A percentile compares a stretch with the other conserved stretches of the same genome.
Conservation (phyloP, 352 stramenopile species). For the Aphanomyces stellatus region DNA sequence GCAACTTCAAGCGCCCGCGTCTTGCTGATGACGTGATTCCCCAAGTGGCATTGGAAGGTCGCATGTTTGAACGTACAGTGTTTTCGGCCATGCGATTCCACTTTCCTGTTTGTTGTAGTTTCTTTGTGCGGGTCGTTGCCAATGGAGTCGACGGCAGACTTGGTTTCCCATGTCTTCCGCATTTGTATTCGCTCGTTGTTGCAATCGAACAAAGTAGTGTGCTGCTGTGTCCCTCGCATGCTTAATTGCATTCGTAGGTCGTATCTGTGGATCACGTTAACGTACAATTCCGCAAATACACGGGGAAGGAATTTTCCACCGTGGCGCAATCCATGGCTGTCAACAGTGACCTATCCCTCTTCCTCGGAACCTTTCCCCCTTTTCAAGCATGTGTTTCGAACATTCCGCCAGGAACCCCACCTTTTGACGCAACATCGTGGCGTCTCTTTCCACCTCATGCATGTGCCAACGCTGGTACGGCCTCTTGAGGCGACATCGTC, state of each 20-base stretch:
- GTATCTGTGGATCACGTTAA: background rate
- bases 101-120: background rate
- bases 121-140: background rate
- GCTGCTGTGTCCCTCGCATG: background rate
- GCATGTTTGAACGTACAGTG: background rate
- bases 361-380: background rate
- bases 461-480: too few relatives aligned
- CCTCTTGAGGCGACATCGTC: too few relatives aligned
- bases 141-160: background rate
- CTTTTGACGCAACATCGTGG: too few relatives aligned
- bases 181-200: conserved; percentile 6
- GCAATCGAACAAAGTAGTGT: conserved; percentile 3
- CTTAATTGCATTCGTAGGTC: background rate
- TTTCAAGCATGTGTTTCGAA: background rate
- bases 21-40: background rate
- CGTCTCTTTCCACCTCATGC: background rate
- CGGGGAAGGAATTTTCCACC: background rate
- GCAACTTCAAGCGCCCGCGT: conserved; percentile 5
- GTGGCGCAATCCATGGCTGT: background rate
- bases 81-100: background rate
- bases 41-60: background rate
- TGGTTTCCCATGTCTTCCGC: conserved; percentile 15
- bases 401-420: too few relatives aligned
- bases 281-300: background rate
- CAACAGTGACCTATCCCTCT: background rate